Percentiles rank a stretch among this genome's conserved stretches.
phyloP scores from a whole-genome alignment of 345 rosid genomes.

The Eucalyptus leucophloia region DNA sequence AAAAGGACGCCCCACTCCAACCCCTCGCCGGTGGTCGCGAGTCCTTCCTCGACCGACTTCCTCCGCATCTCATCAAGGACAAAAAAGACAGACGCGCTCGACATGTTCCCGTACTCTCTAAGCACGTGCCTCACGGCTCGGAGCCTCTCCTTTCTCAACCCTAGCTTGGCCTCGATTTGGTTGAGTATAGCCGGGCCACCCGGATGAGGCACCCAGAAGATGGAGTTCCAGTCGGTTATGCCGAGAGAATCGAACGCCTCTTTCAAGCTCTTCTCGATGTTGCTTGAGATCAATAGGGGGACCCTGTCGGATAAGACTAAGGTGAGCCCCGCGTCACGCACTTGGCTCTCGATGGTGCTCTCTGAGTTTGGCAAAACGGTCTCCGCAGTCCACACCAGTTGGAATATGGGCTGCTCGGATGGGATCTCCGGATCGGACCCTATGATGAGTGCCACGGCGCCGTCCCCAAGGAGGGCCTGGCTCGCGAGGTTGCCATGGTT shows the following conservation, averaged over 20 bases:
- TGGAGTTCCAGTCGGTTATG: neutral
- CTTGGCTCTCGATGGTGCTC: neutral
- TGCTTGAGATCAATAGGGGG: neutral
- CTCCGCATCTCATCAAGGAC: neutral
- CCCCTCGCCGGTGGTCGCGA: neutral
- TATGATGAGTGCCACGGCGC: neutral
- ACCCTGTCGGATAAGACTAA: neutral
- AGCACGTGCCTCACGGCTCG: neutral
- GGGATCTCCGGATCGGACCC: neutral
- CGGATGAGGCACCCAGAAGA: neutral
- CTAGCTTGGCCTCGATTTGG: neutral
- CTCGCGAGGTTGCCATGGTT: neutral
- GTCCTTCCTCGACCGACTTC: neutral
- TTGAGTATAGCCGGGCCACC: neutral
- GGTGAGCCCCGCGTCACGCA: neutral
- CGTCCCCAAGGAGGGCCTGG: neutral
- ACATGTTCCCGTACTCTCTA: neutral
- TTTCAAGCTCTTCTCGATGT: neutral
- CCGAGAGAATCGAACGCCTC: neutral
- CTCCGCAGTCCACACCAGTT: neutral
- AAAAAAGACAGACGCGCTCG: neutral
- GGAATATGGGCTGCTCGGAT: neutral
- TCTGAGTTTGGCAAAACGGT: neutral
- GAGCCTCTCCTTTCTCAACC: neutral
- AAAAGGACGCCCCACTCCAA: neutral